Evolutionary conservation across 352 stramenopile species (phyloP), one percentile per base, ranked within the genome.

Genomic region (Globisporangium uncinulatum): DNA sequence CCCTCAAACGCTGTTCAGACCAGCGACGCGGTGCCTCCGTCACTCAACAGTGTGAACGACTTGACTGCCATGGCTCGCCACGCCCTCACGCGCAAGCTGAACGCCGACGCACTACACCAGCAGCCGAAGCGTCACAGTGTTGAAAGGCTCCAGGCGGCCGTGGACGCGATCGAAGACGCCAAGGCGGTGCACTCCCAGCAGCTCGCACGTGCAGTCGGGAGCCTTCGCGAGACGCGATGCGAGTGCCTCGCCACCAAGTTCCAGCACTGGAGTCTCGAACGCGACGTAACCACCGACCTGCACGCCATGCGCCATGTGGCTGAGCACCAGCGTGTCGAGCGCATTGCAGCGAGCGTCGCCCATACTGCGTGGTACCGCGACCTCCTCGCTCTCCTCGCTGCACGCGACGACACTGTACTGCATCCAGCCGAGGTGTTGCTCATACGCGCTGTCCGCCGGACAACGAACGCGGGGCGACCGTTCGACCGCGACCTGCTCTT

Each of bases 231-330:
- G 13, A 74, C 83, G 54, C 76, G 82, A 8, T 68, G 64, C 39
- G 65, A 84, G 32, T 89, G 79, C 54, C 57, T 92, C 24, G 54
- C 61, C 2, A 31, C 62, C 43, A 89, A 92, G 56, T 87, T 76
- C 61, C 57, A 67, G 42, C 68, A 70, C 39, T 68, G 88, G 14
- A 15, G 54, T 19, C 56, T 84, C 20, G 51, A 67, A 11, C 61
- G 67, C 29, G 66, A 85, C 44, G 45, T 74, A 20, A 44, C 65
- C 8, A 51, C 70, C 2, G 78, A 87, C 49, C 54, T 92, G 36
- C 51, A 54, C 11, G 43, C 62, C 11, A 87, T 92, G 81, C 77
- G 79, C n/a, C 51, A 62, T 20, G 48, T 49, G 0, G 76, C 81
- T 3, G 81, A 92, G 56, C 19, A 50, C 17, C 55, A 75, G 1